Conservation (phyloP, 306 rosid species). For the Vigna nakashimae region DNA sequence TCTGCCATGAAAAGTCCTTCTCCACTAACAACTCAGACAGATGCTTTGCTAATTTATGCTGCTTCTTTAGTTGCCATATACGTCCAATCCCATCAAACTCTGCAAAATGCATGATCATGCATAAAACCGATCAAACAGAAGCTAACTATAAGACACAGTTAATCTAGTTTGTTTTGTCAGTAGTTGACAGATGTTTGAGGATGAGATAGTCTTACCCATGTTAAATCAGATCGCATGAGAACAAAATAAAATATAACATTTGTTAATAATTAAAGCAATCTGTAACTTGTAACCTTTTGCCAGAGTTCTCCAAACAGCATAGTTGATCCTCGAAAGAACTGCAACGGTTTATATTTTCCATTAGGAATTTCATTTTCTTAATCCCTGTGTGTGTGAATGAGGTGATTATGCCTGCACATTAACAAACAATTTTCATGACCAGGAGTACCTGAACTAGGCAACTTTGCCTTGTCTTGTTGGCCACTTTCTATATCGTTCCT, state of each 20-base stretch:
- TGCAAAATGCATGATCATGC: background rate
- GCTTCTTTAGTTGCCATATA: conserved; percentile 24
- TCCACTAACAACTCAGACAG: conserved; percentile 30
- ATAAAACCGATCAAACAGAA: conserved; percentile 5
- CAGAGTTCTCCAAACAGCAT: conserved; percentile 27
- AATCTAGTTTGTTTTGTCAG: too few relatives aligned
- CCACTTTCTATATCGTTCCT: conserved; percentile 22
- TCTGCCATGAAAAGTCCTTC: conserved; percentile 37
- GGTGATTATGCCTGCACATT: background rate
- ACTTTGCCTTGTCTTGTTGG: background rate
- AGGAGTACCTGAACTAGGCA: background rate
- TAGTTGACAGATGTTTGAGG: too few relatives aligned
- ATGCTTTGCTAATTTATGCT: conserved; percentile 17
- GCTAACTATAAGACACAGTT: background rate
- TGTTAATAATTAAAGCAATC: background rate
- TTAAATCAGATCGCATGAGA: too few relatives aligned
- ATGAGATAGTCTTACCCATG: too few relatives aligned
- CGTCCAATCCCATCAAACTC: conserved; percentile 6
- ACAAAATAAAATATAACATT: background rate
- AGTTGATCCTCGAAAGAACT: conserved; percentile 41
- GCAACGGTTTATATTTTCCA: background rate
- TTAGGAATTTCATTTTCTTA: background rate
- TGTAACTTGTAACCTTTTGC: conserved; percentile 34
- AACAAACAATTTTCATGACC: background rate
- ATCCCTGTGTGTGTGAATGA: background rate